phyloP scores from a whole-genome alignment of 129 eudicot species.

The Heracleum sosnowskyi region DNA sequence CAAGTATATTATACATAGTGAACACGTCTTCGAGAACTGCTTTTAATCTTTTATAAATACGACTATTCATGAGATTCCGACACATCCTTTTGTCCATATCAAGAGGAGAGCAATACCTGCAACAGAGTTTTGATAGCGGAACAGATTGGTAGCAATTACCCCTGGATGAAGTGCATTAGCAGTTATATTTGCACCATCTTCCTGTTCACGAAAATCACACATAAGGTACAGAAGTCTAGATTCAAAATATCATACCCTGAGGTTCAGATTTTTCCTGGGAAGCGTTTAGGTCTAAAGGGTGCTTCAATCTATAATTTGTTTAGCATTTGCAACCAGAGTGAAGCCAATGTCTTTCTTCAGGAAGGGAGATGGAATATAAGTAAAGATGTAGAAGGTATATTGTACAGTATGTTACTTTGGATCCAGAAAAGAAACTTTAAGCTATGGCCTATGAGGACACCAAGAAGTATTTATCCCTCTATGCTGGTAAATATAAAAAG shows the following conservation, averaged over 20 bases:
- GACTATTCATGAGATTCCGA: not conserved
- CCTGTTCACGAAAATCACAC: constrained; percentile 19
- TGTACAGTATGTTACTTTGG: not conserved
- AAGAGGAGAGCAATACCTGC: constrained; percentile 37
- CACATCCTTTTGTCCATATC: not conserved
- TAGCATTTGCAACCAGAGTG: not conserved
- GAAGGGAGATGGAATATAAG: not conserved
- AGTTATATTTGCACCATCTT: constrained; percentile 62
- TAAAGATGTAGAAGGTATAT: not conserved
- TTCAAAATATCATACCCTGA: not conserved
- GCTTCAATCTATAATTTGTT: not conserved
- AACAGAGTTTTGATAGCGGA: constrained; percentile 43
- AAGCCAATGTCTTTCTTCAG: not conserved
- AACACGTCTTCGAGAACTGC: not conserved
- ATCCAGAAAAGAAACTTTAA: not conserved
- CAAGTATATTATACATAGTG: not conserved
- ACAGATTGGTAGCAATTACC: constrained; percentile 61
- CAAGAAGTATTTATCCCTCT: too few relatives aligned
- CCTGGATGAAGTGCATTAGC: constrained; percentile 98
- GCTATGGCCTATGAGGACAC: not conserved
- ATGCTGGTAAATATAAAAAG: not conserved
- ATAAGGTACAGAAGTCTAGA: not conserved
- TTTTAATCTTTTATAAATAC: not conserved
- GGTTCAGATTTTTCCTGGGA: not conserved
- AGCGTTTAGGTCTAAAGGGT: not conserved